These are phyloP conservation scores for Naganishia cerealis DNA, from an alignment of 1,284 basidiomycete genomes.

Conservation along the genomic window DNA sequence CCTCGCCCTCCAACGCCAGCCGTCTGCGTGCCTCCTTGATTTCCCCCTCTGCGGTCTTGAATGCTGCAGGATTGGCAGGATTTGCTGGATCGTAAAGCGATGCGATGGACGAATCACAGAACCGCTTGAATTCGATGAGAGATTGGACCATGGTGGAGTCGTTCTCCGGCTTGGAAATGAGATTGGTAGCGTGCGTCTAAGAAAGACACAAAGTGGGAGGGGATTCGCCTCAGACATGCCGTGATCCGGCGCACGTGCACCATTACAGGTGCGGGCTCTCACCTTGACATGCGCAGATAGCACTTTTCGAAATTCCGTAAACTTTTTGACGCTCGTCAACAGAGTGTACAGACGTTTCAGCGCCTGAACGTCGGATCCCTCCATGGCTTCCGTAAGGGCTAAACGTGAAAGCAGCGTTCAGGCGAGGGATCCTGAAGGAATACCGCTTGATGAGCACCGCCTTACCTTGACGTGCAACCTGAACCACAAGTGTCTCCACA, in stretches of 20 bases:
- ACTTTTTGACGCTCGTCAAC: conserved; percentile 64
- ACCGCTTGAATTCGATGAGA: conserved; percentile 69
- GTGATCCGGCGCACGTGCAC: background rate
- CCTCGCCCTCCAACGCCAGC: conserved; percentile 48
- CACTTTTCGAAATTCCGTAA: conserved; percentile 62
- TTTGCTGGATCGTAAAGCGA: conserved; percentile 57
- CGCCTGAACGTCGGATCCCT: conserved; percentile 57
- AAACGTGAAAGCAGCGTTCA: background rate
- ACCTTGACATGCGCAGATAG: conserved; percentile 62
- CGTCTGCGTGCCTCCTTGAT: conserved; percentile 27
- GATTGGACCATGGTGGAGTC: conserved; percentile 69
- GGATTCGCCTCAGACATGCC: conserved; percentile 51
- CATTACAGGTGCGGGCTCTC: conserved; percentile 11
- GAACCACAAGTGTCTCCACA: conserved; percentile 16
- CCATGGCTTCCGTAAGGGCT: conserved; percentile 66
- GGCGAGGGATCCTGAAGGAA: too few species aligned
- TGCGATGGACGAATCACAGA: conserved; percentile 61
- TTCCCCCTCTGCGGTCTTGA: conserved; percentile 21
- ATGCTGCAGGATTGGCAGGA: conserved; percentile 16
- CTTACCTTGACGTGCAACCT: conserved; percentile 23
- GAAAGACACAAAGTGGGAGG: conserved; percentile 61
- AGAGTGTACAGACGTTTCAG: conserved; percentile 66
- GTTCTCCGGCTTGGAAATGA: conserved; percentile 61
- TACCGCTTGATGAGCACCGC: background rate
- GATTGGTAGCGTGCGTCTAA: conserved; percentile 32